Conservation (phyloP, 768 basidiomycete genomes). For the Bullera alba region DNA sequence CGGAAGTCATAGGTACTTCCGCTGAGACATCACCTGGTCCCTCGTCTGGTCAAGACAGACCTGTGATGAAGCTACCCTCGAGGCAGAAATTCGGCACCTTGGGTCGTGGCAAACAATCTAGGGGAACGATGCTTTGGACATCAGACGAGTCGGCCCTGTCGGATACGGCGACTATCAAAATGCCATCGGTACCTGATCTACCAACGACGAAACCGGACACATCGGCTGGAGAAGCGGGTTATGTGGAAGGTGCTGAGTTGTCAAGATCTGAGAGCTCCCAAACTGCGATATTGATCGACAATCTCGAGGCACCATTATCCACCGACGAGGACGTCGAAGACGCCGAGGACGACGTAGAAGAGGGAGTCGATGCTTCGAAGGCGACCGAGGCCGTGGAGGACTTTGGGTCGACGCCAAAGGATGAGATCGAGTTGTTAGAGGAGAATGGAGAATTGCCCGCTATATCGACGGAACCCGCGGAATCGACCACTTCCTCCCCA, state of each 20-base stretch:
- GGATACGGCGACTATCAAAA: background rate
- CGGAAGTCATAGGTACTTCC: no score
- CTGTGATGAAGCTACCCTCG: slow-evolving; percentile 1
- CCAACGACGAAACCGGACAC: no score
- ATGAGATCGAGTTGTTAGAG: slow-evolving; percentile 38
- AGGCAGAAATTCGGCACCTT: slow-evolving; percentile 14
- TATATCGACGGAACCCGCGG: no score
- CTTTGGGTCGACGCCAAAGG: slow-evolving; percentile 21
- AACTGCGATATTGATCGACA: background rate
- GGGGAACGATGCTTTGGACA: slow-evolving; percentile 32
- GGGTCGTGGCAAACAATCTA: slow-evolving; percentile 29
- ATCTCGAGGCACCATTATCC: background rate
- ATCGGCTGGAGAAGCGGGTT: background rate
- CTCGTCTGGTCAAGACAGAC: background rate
- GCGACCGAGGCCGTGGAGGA: background rate
- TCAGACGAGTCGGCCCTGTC: slow-evolving; percentile 5
- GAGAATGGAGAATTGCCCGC: slow-evolving; percentile 23
- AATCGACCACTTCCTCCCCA: background rate
- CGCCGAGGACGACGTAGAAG: background rate
- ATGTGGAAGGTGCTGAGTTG: background rate
- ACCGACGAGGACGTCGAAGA: background rate
- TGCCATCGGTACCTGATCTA: no score
- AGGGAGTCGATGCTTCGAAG: background rate
- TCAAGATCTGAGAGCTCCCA: slow-evolving; percentile 1
- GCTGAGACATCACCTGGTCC: background rate